These are phyloP conservation scores for Pseudozyma sp. DNA, from an alignment of 1,284 basidiomycete genomes.

Conservation along the genomic window DNA sequence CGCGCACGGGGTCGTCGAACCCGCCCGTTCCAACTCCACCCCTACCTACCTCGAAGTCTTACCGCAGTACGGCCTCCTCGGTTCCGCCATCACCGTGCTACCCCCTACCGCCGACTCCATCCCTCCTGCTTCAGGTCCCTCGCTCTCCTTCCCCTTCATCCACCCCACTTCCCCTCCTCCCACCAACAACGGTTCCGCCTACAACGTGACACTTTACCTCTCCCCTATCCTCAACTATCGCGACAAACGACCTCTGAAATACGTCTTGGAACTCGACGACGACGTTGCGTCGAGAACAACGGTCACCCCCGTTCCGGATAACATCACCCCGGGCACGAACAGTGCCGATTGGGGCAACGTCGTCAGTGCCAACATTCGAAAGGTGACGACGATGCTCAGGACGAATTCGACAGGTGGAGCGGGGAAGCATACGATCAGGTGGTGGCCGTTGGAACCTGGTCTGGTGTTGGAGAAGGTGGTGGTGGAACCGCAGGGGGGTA, in stretches of 20 bases:
- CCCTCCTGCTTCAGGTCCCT: slow-evolving; percentile 15
- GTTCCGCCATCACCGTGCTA: slow-evolving; percentile 33
- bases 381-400: slow-evolving; percentile 21
- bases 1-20: slow-evolving; percentile 11
- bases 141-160: slow-evolving; percentile 30
- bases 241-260: slow-evolving; percentile 22
- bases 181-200: slow-evolving; percentile 2
- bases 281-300: slow-evolving; percentile 7
- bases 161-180: neutral
- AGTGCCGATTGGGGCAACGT: slow-evolving; percentile 36
- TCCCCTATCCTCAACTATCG: slow-evolving; percentile 36
- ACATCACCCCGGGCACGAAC: slow-evolving; percentile 37
- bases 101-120: slow-evolving; percentile 29
- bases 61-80: slow-evolving; percentile 57
- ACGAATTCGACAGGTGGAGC: neutral
- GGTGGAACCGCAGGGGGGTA: slow-evolving; percentile 14
- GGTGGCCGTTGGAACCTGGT: slow-evolving; percentile 37
- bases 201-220: slow-evolving; percentile 34
- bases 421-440: slow-evolving; percentile 12
- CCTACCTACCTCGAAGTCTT: slow-evolving; percentile 74
- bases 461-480: slow-evolving; percentile 31
- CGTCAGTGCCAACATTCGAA: slow-evolving; percentile 27
- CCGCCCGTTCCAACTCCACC: slow-evolving; percentile 71
- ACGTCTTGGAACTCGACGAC: slow-evolving; percentile 27
- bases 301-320: slow-evolving; percentile 26